Evolutionary conservation across 148 eudicot species (phyloP), one percentile per base, ranked within the genome.

Genomic region (Cornus florida): DNA sequence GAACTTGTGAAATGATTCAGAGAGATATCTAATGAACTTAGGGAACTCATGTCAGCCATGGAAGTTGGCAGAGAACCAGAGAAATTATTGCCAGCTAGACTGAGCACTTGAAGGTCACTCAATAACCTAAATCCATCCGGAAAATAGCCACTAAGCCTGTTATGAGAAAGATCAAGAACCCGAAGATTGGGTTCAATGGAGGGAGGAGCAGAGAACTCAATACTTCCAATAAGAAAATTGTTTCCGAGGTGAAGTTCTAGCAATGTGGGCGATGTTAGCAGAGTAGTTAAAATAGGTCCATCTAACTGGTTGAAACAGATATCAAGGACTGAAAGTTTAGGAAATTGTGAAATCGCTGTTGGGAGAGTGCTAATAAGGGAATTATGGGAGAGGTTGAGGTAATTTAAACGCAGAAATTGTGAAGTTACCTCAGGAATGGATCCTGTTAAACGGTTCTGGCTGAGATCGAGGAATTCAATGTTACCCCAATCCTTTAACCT

Each of bases 321-420:
- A 86, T 96, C 99, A 38, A 96, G 92, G 41, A 88, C 83, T 22
- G 87, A 81, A 33, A 96, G 93, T 79, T 90, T 93, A 39, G 99
- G 98, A 78, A 92, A 92, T 78, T 84, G 91, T 41, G 90, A 77
- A 20, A 89, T 79, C 67, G 85, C 90, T 77, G 79, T 91, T 19
- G 99, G 98, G 35, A 96, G 87, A 31, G 92, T 81, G 70, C 87
- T 83, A 64, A 32, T 85, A 17, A 96, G 87, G 62, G 89, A 82
- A 78, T 96, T 96, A n/a, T 72, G 88, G 46, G 99, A 96, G 80
- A 96, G 84, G 81, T 96, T 96, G 74, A 96, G 93, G 83, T 88
- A 76, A 83, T 92, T 96, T 74, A 96, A 81, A 22, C 95, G 97
- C 81, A 96, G 80, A 80, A 96, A 93, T 38, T 89, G 94, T 35